Evolutionary conservation across 2,329 filamentous ascomycete genomes (phyloP), one percentile per base, ranked within the genome.

Genomic region (Immersiporthe knoxdaviesiana): DNA sequence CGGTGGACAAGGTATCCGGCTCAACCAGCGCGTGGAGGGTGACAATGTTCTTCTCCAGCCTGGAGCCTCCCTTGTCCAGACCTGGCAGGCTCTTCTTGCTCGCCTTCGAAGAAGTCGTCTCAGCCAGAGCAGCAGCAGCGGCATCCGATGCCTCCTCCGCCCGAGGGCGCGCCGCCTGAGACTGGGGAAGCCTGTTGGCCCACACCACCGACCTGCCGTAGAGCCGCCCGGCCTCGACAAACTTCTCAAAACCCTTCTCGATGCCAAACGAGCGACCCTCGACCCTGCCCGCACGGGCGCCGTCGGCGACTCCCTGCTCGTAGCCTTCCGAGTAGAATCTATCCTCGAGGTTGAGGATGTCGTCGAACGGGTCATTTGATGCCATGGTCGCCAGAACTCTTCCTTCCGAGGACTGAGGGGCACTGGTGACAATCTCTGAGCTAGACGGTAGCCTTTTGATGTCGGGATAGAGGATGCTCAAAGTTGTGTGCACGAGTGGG

Each of bases 161-260:
- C 41, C 14, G 39, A 21, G 18, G 27, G 67, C 72, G 58, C 12
- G 32, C 27, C 12, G 32, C 27, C 16, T 67, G 63, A 11, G 65
- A 52, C 39, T 56, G 73, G 3, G 83, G 83, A 14, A 94, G 79
- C 66, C 94, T 85, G 70, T 92, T 91, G 16, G 90, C 89, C 94
- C 95, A 98, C n/a, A 98, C 84, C 32, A 92, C 81, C 18, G 93
- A 89, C 75, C 89, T 90, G 59, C 93, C 92, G 74, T 95, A 91
- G 41, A 98, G 80, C 69, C 86, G 85, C 2, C 95, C 95, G 78
- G 93, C 87, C 72, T 93, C 90, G 56, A 92, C 77, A 76, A 97
- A 97, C 81, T 97, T 98, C 75, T 97, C 93, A 75, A 96, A 98
- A 0, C 94, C 95, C 73, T 94, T 96, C 78, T 97, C 92, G 56